phyloP scores from a whole-genome alignment of 495 filamentous ascomycete genomes.

The Gamarada debralockiae region DNA sequence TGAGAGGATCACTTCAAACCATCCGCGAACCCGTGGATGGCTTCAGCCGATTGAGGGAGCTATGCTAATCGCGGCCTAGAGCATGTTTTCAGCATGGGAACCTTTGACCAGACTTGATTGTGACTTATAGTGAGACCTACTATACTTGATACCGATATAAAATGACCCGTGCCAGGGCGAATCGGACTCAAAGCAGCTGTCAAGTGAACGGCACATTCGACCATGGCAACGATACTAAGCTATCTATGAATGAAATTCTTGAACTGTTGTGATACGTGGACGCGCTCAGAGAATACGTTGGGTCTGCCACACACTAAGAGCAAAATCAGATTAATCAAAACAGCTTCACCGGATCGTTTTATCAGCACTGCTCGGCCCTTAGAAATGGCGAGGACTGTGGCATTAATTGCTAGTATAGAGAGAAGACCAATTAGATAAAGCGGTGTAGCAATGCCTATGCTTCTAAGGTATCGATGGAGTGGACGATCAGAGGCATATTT shows the following conservation, averaged over 20 bases:
- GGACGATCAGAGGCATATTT: conserved; percentile 14
- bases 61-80: conserved; percentile 16
- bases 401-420: conserved; percentile 16
- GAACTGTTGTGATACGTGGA: conserved; percentile 12
- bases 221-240: conserved; percentile 9
- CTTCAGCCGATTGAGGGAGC: conserved; percentile 17
- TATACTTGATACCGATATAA: conserved; percentile 14
- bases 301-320: conserved; percentile 9
- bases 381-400: conserved; percentile 13
- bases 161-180: conserved; percentile 10
- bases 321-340: conserved; percentile 19
- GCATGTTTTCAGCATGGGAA: conserved; percentile 13
- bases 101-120: conserved; percentile 18
- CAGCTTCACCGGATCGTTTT: conserved; percentile 14
- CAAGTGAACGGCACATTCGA: conserved; percentile 12
- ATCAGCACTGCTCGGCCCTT: conserved; percentile 8
- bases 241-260: conserved; percentile 16
- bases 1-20: conserved; percentile 10
- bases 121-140: conserved; percentile 19
- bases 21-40: conserved; percentile 12
- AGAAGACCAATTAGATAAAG: conserved; percentile 17
- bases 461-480: conserved; percentile 13
- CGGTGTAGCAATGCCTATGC: conserved; percentile 13
- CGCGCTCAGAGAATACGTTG: conserved; percentile 17
- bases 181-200: conserved; percentile 15